Percentiles rank a stretch among this genome's conserved stretches.
These are phyloP conservation scores for Colletotrichum salicis DNA, from an alignment of 2,329 filamentous ascomycete species.

Conservation along the genomic window DNA sequence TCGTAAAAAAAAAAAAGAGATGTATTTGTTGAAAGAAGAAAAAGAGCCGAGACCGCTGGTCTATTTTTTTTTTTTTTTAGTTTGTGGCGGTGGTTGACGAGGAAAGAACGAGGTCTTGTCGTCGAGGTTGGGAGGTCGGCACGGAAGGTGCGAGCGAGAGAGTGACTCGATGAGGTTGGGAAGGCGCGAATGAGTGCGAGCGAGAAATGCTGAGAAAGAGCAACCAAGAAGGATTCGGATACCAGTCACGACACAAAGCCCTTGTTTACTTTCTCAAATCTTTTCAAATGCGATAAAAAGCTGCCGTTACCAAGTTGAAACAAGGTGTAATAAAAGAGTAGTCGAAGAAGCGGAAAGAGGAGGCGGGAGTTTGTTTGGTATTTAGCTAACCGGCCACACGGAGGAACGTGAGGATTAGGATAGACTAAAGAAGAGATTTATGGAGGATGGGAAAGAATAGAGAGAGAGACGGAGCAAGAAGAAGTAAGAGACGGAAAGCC, in stretches of 20 bases:
- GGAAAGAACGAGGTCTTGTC: constrained; percentile 6
- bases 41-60: constrained; percentile 33
- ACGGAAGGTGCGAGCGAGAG: constrained; percentile 19
- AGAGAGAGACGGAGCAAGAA: constrained; percentile 32
- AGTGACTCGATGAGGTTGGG: constrained; percentile 16
- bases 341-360: constrained; percentile 25
- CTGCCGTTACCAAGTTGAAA: constrained; percentile 27
- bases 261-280: constrained; percentile 12
- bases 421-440: constrained; percentile 14
- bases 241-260: constrained; percentile 34
- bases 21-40: constrained; percentile 18
- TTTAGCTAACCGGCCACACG: constrained; percentile 28
- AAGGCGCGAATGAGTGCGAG: constrained; percentile 22
- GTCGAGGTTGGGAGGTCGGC: constrained; percentile 17
- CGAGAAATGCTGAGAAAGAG: constrained; percentile 23
- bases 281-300: constrained; percentile 11
- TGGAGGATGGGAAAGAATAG: neutral
- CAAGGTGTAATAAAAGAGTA: constrained; percentile 30
- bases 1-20: constrained; percentile 11
- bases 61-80: neutral
- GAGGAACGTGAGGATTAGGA: constrained; percentile 8
- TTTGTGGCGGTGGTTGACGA: constrained; percentile 16
- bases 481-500: constrained; percentile 30
- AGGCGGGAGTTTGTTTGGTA: neutral
- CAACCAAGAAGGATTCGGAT: constrained; percentile 29